Percentiles rank a stretch among this genome's conserved stretches.
Conservation (phyloP, 2,329 filamentous ascomycete genomes). For the Pyricularia sp. region DNA sequence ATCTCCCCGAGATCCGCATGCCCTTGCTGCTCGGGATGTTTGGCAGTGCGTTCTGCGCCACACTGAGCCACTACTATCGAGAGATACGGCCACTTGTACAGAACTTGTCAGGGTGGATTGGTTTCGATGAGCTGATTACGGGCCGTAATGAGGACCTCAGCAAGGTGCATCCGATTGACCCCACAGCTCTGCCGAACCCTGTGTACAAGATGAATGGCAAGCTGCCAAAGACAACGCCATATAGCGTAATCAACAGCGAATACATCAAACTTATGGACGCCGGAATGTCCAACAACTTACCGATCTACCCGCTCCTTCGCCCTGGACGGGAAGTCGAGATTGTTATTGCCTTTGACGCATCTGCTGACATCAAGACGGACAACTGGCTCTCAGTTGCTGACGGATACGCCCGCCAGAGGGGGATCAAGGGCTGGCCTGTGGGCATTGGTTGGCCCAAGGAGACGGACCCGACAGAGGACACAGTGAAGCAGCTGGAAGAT, state of each 20-base stretch:
- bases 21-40: conserved; percentile 89
- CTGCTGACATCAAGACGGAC: conserved; percentile 83
- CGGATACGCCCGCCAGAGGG: conserved; percentile 82
- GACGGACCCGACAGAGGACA: conserved; percentile 47
- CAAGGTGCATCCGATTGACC: conserved; percentile 92
- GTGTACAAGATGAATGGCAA: conserved; percentile 67
- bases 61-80: conserved; percentile 89
- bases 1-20: conserved; percentile 75
- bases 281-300: conserved; percentile 97
- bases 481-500: conserved; percentile 55
- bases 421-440: conserved; percentile 88
- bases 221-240: conserved; percentile 68
- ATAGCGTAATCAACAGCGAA: conserved; percentile 59
- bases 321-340: conserved; percentile 85
- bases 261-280: conserved; percentile 90
- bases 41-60: conserved; percentile 93
- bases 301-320: conserved; percentile 86
- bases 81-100: conserved; percentile 79
- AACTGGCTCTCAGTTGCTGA: conserved; percentile 96
- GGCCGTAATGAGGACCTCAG: conserved; percentile 75
- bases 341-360: conserved; percentile 87
- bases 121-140: conserved; percentile 74
- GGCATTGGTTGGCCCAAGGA: conserved; percentile 85
- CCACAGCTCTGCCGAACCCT: conserved; percentile 84
- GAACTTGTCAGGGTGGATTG: conserved; percentile 62